Base-by-base conservation (phyloP, 345 rosid species). In the Litchi chinensis region DNA sequence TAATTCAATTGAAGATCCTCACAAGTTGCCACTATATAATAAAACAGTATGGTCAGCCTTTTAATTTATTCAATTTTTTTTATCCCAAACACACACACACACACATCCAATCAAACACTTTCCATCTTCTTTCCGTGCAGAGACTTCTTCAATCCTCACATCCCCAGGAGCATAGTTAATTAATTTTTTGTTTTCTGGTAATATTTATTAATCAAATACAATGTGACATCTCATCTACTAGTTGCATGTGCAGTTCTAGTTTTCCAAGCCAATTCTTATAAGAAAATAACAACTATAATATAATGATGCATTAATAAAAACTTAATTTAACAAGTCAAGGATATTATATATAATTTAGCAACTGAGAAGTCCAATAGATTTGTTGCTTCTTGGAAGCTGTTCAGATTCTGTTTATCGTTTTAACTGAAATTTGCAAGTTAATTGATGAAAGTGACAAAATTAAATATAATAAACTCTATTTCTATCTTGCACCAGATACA, bases 331-430 rank as follows among this genome's bases (percentile, higher is more conserved):
- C 24, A 77, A 71, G 78, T 82, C 81, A 82, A 77, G 26, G 48
- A 77, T 84, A 71, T 57, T 48, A 48, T n/a, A 63, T 44, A 48
- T 8, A 54, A 52, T 65, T 26, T 54, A 54, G 62, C 63, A 40
- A 71, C 16, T 6, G n/a, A 18, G 65, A 60, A 68, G 43, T 65
- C 63, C 15, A 15, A 37, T n/a, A 8, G 68, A 60, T 76, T 46
- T 77, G 79, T 74, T 57, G 46, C 79, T 82, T 85, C 80, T 74
- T 12, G 76, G 79, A 82, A 80, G 75, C 44, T 80, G 74, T 65
- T 44, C 22, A 12, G 10, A 12, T 54, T 32, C 54, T 22, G 13
- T 66, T 63, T 73, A 43, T 62, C 18, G 74, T 28, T 60, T 60
- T 19, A 72, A 46, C 12, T 60, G 59, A 65, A 81, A 57, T 12